phyloP scores from a whole-genome alignment of 1,284 basidiomycete genomes.

The Apiotrichum sp. region DNA sequence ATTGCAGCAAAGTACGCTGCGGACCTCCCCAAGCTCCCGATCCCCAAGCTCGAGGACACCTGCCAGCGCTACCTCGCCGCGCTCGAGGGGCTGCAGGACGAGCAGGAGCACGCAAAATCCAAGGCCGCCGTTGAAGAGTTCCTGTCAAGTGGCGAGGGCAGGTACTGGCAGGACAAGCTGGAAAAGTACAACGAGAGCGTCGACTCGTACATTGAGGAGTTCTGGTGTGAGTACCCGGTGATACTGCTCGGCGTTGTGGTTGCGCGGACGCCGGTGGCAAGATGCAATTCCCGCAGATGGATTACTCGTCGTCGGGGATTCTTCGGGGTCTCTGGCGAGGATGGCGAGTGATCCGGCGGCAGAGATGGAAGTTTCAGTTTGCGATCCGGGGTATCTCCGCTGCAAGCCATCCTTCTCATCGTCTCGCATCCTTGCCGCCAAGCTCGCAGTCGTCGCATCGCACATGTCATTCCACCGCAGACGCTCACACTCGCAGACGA shows the following conservation, averaged over 20 bases:
- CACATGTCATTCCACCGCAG: neutral
- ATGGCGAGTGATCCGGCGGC: constrained; percentile 8
- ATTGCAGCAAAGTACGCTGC: constrained; percentile 13
- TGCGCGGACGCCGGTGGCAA: neutral
- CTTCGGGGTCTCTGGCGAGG: neutral
- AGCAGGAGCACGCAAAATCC: constrained; percentile 55
- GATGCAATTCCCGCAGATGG: neutral
- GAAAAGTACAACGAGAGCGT: constrained; percentile 58
- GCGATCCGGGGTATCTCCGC: neutral
- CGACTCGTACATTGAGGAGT: constrained; percentile 88
- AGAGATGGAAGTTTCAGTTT: neutral
- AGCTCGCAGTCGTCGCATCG: no score
- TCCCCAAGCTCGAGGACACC: constrained; percentile 83
- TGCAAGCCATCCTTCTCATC: neutral
- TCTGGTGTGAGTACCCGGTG: constrained; percentile 61
- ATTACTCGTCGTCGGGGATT: neutral
- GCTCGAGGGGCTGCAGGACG: constrained; percentile 55
- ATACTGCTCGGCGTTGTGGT: no score
- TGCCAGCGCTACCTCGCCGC: constrained; percentile 76
- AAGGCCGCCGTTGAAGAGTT: constrained; percentile 71
- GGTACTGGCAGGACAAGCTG: constrained; percentile 68
- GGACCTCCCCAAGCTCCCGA: constrained; percentile 77
- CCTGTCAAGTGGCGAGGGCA: constrained; percentile 65
- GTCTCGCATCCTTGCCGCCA: no score
- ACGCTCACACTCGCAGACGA: constrained; percentile 57